Evolutionary conservation across 83 land plant species (phyloP).

Genomic region (Thuja plicata): DNA sequence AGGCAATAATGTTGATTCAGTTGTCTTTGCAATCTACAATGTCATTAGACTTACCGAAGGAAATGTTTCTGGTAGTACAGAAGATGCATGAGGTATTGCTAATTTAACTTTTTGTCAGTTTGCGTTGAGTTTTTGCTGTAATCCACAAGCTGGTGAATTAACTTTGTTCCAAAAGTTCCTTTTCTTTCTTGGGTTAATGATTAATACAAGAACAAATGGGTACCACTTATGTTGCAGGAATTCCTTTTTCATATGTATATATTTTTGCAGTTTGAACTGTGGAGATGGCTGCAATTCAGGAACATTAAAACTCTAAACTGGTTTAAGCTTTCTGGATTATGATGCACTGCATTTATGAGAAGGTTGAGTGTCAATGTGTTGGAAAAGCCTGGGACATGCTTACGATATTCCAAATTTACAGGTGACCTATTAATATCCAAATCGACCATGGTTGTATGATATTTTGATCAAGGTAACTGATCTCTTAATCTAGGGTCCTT

Average conservation of each 20-base stretch:
- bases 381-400: neutral
- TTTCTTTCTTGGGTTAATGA: neutral
- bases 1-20: slow-evolving; percentile 18
- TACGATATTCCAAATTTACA: neutral
- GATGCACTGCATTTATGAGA: neutral
- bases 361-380: neutral
- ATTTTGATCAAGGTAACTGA: neutral
- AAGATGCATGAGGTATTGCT: slow-evolving; percentile 5
- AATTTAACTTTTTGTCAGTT: neutral
- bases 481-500: neutral
- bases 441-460: neutral
- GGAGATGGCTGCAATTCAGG: neutral
- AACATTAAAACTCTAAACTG: neutral
- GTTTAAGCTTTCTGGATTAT: neutral
- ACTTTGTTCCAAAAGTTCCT: neutral
- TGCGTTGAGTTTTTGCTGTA: neutral
- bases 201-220: neutral
- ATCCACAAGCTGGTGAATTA: neutral
- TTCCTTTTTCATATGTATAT: neutral
- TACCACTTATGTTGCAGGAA: neutral
- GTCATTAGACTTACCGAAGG: neutral
- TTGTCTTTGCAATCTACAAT: neutral
- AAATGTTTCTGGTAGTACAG: neutral
- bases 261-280: neutral
- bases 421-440: neutral